Percentiles rank a stretch among this genome's conserved stretches.
These are phyloP conservation scores for Neospermospora avenae DNA, from an alignment of 2,329 filamentous ascomycete genomes.

Conservation along the genomic window DNA sequence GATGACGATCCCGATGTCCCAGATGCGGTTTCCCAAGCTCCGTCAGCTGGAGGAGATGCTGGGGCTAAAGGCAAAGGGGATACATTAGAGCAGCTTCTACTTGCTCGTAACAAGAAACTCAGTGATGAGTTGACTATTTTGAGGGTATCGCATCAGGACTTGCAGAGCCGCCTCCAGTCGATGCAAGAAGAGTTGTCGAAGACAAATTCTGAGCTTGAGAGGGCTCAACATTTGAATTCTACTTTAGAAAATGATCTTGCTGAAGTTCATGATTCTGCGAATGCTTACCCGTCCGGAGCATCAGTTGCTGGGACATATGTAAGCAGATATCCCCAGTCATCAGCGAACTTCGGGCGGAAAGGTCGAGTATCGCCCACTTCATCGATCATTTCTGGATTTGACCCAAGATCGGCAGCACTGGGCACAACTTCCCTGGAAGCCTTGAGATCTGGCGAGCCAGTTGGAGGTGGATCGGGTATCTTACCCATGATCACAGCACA, in stretches of 20 bases:
- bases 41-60: slow-evolving; percentile 39
- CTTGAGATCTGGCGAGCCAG: slow-evolving; percentile 57
- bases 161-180: slow-evolving; percentile 74
- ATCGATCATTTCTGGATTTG: slow-evolving; percentile 97
- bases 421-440: slow-evolving; percentile 51
- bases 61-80: slow-evolving; percentile 66
- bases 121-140: slow-evolving; percentile 90
- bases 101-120: slow-evolving; percentile 94
- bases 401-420: slow-evolving; percentile 55
- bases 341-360: slow-evolving; percentile 54
- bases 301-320: slow-evolving; percentile 91
- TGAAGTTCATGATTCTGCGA: slow-evolving; percentile 80
- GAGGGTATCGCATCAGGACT: slow-evolving; percentile 88
- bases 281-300: slow-evolving; percentile 82
- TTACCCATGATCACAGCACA: slow-evolving; percentile 98
- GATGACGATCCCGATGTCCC: slow-evolving; percentile 60
- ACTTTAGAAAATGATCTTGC: slow-evolving; percentile 91
- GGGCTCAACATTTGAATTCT: slow-evolving; percentile 76
- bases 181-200: slow-evolving; percentile 80
- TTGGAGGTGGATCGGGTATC: slow-evolving; percentile 79
- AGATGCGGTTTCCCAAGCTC: slow-evolving; percentile 34
- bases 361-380: slow-evolving; percentile 85
- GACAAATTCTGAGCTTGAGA: slow-evolving; percentile 83
- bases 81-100: slow-evolving; percentile 82
- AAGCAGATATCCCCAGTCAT: slow-evolving; percentile 72